Percentiles rank a stretch among this genome's conserved stretches.
Conservation (phyloP, 108 stramenopile genomes). For the Craspedostauros australis region DNA sequence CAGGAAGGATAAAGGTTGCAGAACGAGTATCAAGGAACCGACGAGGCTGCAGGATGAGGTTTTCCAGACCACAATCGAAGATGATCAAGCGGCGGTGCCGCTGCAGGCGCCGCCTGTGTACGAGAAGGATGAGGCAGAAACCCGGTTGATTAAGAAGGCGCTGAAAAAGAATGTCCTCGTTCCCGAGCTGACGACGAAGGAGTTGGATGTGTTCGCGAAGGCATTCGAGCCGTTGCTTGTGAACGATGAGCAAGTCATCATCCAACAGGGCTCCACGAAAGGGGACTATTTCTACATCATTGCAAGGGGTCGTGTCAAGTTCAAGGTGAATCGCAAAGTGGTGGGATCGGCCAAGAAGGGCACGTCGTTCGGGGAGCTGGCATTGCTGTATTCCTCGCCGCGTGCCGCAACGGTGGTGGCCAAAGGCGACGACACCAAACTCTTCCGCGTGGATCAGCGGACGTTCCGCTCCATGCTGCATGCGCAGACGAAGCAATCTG, state of each 20-base stretch:
- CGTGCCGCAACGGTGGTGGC: constrained; percentile 68
- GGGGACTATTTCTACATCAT: constrained; percentile 77
- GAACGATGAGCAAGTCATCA: constrained; percentile 34
- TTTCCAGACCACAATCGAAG: too few relatives aligned
- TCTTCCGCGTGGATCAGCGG: constrained; percentile 35
- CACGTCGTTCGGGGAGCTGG: constrained; percentile 71
- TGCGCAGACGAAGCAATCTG: constrained; percentile 6
- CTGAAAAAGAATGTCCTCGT: constrained; percentile 60
- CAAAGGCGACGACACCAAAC: constrained; percentile 5
- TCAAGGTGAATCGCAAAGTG: constrained; percentile 44
- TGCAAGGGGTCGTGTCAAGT: constrained; percentile 51
- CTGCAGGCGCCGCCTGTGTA: constrained; percentile 24
- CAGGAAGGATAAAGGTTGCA: too few relatives aligned
- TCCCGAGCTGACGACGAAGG: constrained; percentile 32
- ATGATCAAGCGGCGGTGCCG: too few relatives aligned
- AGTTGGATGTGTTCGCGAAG: constrained; percentile 44
- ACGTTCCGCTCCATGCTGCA: constrained; percentile 31
- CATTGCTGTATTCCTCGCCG: constrained; percentile 69
- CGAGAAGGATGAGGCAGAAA: constrained; percentile 41
- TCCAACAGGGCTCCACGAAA: constrained; percentile 55
- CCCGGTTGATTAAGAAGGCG: constrained; percentile 41
- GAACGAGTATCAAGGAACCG: too few relatives aligned
- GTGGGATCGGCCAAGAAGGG: constrained; percentile 45
- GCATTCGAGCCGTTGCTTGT: constrained; percentile 51
- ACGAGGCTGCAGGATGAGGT: too few relatives aligned